phyloP scores from a whole-genome alignment of 1,284 basidiomycete species.

The Cutaneotrichosporon sp. region DNA sequence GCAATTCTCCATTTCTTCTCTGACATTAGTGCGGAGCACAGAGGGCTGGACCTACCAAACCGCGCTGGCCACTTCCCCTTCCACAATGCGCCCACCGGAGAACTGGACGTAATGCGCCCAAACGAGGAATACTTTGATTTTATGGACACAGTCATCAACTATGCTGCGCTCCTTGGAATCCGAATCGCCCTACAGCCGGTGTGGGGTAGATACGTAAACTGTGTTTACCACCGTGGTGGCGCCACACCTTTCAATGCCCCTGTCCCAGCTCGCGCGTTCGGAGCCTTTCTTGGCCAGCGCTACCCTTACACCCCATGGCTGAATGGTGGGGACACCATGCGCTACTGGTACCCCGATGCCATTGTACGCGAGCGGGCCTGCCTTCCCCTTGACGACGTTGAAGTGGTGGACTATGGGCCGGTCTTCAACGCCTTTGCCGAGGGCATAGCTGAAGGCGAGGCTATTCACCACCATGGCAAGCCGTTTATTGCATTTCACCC shows the following conservation, averaged over 20 bases:
- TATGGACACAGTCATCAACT: constrained; percentile 13
- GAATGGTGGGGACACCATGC: constrained; percentile 21
- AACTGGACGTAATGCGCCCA: constrained; percentile 10
- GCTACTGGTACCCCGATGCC: constrained; percentile 21
- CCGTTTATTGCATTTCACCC: constrained; percentile 21
- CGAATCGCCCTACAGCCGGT: constrained; percentile 18
- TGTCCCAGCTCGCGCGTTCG: constrained; percentile 13
- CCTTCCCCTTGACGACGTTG: too few relatives aligned
- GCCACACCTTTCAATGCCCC: constrained; percentile 19
- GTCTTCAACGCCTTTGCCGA: constrained; percentile 11
- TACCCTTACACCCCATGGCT: constrained; percentile 24
- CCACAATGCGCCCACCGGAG: constrained; percentile 1
- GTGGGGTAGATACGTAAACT: constrained; percentile 24
- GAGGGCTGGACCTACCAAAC: constrained; percentile 20
- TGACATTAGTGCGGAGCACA: constrained; percentile 24
- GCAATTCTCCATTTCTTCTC: too few relatives aligned
- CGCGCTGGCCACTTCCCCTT: constrained; percentile 22
- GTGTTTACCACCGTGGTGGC: constrained; percentile 18
- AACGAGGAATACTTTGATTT: constrained; percentile 17
- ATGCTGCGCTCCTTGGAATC: constrained; percentile 16
- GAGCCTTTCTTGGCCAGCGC: constrained; percentile 19
- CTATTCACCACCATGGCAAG: constrained; percentile 5
- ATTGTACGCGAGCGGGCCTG: too few relatives aligned
- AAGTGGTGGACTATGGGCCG: constrained; percentile 9
- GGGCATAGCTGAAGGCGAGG: background rate